Conservation (phyloP, 1,284 basidiomycete genomes). For the Cystobasidium slooffiae region DNA sequence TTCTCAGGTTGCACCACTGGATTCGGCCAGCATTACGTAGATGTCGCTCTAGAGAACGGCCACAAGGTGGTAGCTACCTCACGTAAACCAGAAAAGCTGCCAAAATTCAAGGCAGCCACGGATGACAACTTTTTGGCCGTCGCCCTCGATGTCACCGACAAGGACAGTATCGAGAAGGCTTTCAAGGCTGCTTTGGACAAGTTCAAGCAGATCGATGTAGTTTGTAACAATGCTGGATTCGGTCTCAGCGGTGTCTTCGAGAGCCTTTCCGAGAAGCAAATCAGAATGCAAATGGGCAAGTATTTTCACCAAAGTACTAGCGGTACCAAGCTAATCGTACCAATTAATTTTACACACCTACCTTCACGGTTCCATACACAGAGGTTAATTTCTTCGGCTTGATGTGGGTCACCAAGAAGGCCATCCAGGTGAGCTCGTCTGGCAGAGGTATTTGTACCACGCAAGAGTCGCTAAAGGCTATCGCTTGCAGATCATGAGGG, state of each 20-base stretch:
- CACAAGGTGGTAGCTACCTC: conserved; percentile 37
- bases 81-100: conserved; percentile 43
- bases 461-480: not conserved
- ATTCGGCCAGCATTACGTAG: conserved; percentile 25
- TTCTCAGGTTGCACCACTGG: conserved; percentile 27
- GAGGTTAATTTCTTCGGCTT: conserved; percentile 49
- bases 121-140: conserved; percentile 47
- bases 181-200: conserved; percentile 46
- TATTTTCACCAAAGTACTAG: no score
- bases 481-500: conserved; percentile 42
- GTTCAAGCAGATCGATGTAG: conserved; percentile 46
- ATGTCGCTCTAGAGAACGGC: conserved; percentile 22
- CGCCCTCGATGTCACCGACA: conserved; percentile 45
- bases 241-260: conserved; percentile 48
- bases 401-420: conserved; percentile 42
- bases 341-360: not conserved
- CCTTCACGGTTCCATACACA: not conserved
- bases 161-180: conserved; percentile 33
- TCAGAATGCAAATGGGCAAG: conserved; percentile 44
- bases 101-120: conserved; percentile 43
- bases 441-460: not conserved
- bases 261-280: conserved; percentile 46
- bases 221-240: conserved; percentile 47
- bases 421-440: conserved; percentile 30
- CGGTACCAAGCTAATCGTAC: not conserved